A percentile compares a stretch with the other conserved stretches of the same genome.
Conservation (phyloP, 345 rosid genomes). For the Corymbia maculata region DNA sequence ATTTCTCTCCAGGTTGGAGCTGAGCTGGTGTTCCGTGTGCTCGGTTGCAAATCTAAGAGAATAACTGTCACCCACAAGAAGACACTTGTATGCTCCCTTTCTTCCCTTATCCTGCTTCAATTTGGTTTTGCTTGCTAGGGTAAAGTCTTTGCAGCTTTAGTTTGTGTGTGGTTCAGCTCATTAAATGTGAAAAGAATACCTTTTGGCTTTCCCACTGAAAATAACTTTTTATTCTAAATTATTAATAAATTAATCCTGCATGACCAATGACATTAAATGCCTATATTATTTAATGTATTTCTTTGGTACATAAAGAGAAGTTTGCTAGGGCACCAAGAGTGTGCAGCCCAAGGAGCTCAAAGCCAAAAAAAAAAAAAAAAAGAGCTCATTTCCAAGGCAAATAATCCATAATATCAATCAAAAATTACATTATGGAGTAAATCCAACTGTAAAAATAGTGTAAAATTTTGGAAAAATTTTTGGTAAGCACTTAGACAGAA, state of each 20-base stretch:
- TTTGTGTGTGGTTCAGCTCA: background rate
- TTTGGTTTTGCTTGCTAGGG: background rate
- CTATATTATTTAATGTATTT: background rate
- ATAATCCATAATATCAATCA: background rate
- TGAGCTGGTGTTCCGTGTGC: conserved; percentile 81
- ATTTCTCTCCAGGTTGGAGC: conserved; percentile 62
- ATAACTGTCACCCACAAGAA: conserved; percentile 93
- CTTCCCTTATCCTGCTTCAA: background rate
- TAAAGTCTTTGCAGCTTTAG: background rate
- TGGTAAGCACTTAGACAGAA: background rate
- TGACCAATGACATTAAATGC: background rate
- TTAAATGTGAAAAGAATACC: background rate
- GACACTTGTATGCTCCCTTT: conserved; percentile 58
- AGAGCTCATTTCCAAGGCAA: background rate
- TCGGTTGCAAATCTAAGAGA: conserved; percentile 96
- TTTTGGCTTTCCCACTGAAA: background rate
- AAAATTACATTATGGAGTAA: background rate
- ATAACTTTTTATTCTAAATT: background rate
- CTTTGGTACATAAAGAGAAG: background rate
- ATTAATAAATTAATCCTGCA: background rate
- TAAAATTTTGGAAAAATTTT: background rate
- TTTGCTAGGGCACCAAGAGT: background rate
- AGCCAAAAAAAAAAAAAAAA: background rate
- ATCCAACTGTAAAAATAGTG: background rate
- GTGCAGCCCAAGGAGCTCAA: background rate